phyloP scores from a whole-genome alignment of 345 rosid genomes.

The Microcos paniculata region DNA sequence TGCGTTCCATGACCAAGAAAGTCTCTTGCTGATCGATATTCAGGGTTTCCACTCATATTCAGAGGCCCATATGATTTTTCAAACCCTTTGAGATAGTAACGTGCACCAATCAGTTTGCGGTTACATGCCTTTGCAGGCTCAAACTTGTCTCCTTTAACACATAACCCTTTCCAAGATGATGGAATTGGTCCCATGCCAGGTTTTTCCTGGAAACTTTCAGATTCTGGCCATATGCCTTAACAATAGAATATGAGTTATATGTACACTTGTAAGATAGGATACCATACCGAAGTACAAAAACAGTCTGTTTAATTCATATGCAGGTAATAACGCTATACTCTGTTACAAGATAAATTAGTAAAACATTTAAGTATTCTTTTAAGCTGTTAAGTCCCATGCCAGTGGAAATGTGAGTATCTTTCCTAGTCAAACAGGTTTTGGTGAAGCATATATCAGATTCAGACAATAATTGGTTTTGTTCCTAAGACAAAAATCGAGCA shows the following conservation, averaged over 20 bases:
- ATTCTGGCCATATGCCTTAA: constrained; percentile 76
- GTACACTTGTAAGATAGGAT: background rate
- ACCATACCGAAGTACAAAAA: background rate
- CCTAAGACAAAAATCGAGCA: background rate
- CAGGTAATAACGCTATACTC: background rate
- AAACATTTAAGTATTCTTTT: background rate
- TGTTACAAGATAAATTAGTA: background rate
- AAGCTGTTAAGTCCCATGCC: background rate
- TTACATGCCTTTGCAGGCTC: constrained; percentile 55
- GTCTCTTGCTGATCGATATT: constrained; percentile 45
- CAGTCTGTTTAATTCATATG: background rate
- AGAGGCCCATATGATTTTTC: constrained; percentile 40
- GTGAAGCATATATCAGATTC: background rate
- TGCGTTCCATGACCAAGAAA: constrained; percentile 57
- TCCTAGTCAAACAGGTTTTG: background rate
- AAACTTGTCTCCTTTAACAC: constrained; percentile 52
- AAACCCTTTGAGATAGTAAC: constrained; percentile 54
- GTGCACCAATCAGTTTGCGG: constrained; percentile 66
- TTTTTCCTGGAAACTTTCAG: constrained; percentile 55
- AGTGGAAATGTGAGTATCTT: background rate
- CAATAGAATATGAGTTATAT: background rate
- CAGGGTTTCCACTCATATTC: constrained; percentile 26
- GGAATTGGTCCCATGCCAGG: constrained; percentile 45
- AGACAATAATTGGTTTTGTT: background rate
- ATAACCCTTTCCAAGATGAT: constrained; percentile 56